Base-by-base conservation (phyloP, 73 alveolate species). In the Symbiodinium natans region DNA sequence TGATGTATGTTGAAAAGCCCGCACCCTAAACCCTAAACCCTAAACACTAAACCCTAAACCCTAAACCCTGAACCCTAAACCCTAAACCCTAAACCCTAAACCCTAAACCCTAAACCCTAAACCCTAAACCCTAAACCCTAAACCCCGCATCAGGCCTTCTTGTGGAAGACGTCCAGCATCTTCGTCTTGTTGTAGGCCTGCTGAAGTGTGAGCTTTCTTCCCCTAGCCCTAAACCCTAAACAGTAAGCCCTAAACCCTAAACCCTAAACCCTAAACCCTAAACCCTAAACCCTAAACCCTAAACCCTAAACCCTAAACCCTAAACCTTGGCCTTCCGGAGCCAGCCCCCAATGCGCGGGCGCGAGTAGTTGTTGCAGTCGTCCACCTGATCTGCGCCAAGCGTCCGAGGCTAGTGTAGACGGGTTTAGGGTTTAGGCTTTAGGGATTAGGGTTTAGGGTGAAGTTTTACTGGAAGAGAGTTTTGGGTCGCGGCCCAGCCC, bases 131-230 rank as follows among this genome's bases (percentile, higher is more conserved):
- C 33, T 11, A 56, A 56, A 21, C 31, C 33, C 74, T 19, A 21
- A 63, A 21, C 15, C 59, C 59, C 6, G 59, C 59, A 46, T 27
- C 77, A 34, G 36, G 2, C 77, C 77, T 63, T 63, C 77, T 63
- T 63, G 36, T 63, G 77, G 77, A 63, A 63, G 77, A 63, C 77
- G 34, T 63, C 77, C 15, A 63, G 77, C 77, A 63, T 63, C 77
- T 63, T 63, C 77, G 77, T 63, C 34, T 63, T 63, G 77, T 31
- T 34, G 31, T 63, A 63, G 9, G 77, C 77, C 77, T 63, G 5
- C 68, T 10, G 21, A 21, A 52, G 21, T 3, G 21, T 5, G 1
- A 52, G 68, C 13, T n/a, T n/a, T n/a, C n/a, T n/a, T n/a, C n/a
- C n/a, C n/a, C n/a, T 6, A 13, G 59, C 59, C 59, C 59, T 46